Conservation (phyloP, 345 rosid genomes). For the Gossypium raimondii region DNA sequence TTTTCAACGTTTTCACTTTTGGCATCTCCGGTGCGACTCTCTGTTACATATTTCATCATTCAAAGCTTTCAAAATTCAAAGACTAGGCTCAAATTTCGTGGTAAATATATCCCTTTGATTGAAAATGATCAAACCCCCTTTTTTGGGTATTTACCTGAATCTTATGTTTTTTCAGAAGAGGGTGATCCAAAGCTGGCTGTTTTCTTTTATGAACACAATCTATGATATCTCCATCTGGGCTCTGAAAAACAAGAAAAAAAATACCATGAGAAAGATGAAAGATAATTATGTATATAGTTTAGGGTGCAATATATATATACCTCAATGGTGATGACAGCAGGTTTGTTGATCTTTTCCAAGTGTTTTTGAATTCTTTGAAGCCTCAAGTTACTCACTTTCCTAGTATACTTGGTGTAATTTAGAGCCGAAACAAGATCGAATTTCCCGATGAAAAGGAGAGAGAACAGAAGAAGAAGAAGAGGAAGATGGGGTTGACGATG, state of each 20-base stretch:
- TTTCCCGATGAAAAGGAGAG: constrained; percentile 24
- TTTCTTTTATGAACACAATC: constrained; percentile 80
- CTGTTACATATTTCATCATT: constrained; percentile 28
- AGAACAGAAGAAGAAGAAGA: constrained; percentile 20
- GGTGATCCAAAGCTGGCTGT: constrained; percentile 96
- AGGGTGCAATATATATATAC: constrained; percentile 22
- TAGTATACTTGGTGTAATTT: constrained; percentile 44
- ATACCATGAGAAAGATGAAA: neutral
- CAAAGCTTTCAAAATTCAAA: neutral
- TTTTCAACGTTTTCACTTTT: constrained; percentile 30
- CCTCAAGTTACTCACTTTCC: constrained; percentile 72
- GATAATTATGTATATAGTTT: neutral
- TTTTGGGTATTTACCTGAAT: constrained; percentile 53
- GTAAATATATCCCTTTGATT: too few species aligned
- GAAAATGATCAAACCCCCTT: too few species aligned
- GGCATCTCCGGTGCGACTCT: constrained; percentile 57
- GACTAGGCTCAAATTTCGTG: too few species aligned
- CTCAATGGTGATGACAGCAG: constrained; percentile 74
- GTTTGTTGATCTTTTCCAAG: constrained; percentile 79
- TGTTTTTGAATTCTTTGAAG: constrained; percentile 71
- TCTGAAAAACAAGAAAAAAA: constrained; percentile 25
- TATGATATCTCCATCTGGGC: constrained; percentile 87
- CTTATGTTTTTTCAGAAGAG: constrained; percentile 84
- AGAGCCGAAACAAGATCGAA: constrained; percentile 29
- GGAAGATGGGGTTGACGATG: neutral